Conservation (phyloP, 257 asterid species). For the Cordia subcordata region DNA sequence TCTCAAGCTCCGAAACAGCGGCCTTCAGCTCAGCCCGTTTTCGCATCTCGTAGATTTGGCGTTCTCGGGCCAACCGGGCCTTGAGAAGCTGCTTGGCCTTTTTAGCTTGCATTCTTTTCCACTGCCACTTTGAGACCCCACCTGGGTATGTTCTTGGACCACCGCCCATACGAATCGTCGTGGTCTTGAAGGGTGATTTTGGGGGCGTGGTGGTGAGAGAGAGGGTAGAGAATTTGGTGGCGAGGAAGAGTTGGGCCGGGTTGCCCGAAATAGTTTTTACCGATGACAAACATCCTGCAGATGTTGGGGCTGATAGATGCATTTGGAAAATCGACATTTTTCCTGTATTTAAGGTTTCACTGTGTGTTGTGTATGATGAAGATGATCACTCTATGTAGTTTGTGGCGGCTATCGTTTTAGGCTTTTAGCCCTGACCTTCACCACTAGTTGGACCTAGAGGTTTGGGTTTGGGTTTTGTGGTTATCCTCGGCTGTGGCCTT, state of each 20-base stretch:
- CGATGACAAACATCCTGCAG: constrained; percentile 39
- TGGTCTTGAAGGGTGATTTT: constrained; percentile 21
- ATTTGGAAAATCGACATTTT: background rate
- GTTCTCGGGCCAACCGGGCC: constrained; percentile 84
- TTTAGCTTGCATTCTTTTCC: constrained; percentile 94
- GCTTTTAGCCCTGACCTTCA: too few species aligned
- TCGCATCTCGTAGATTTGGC: constrained; percentile 90
- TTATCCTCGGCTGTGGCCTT: too few species aligned
- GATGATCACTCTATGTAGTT: background rate
- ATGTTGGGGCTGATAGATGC: constrained; percentile 29
- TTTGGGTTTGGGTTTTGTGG: too few species aligned
- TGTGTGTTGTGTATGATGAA: background rate
- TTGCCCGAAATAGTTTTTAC: constrained; percentile 28
- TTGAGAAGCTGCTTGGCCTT: constrained; percentile 80
- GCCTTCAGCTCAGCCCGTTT: constrained; percentile 95
- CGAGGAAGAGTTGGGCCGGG: constrained; percentile 26
- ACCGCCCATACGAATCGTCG: constrained; percentile 89
- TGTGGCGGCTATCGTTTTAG: background rate
- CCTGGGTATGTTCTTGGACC: constrained; percentile 98
- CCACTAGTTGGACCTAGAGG: too few species aligned
- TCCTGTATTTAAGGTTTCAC: background rate
- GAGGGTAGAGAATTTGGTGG: constrained; percentile 34
- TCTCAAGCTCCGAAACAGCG: constrained; percentile 88
- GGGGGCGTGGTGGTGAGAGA: constrained; percentile 24
- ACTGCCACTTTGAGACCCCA: constrained; percentile 96